Evolutionary conservation across 2,329 filamentous ascomycete species (phyloP), one percentile per base, ranked within the genome.

Genomic region (Didymella arachidicola): DNA sequence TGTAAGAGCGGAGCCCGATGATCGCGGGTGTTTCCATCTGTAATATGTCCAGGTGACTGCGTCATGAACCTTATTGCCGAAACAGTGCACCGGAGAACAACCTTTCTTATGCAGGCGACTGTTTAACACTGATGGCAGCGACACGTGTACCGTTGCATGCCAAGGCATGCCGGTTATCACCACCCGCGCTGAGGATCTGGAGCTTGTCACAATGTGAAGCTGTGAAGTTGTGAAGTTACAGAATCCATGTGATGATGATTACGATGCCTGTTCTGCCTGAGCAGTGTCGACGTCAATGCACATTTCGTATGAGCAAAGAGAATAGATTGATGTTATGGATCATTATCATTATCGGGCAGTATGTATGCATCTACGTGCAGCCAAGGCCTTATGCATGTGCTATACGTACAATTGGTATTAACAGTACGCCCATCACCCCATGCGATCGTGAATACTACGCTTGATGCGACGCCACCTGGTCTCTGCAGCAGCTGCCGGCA

Each of bases 391-490:
- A 22, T 39, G 49, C 16, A 14, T 3, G 38, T 59, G 45, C 45
- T 46, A 34, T 38, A 12, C 41, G 12, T 26, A 44, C 36, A 44
- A 42, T 10, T 26, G 14, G 32, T 36, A 8, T 36, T 16, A 36
- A 18, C 32, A 36, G 4, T 8, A 7, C 3, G 7, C n/a, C 5
- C 6, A 47, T 62, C 27, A 66, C 16, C 59, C 65, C 47, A 70
- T 43, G 36, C 43, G 51, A 38, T 57, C 46, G 34, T 66, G 32
- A 11, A 69, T 32, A 30, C 55, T 47, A 32, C 53, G 61, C 29
- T 60, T 64, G 36, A 63, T 51, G 26, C 60, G 51, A 46, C 46
- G 53, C 55, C 54, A 64, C 38, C 26, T 54, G 10, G 44, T 60
- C 46, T 59, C 49, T 29, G 39, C 14, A 25, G 51, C 50, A 32